phyloP scores from a whole-genome alignment of 1,139 yeast genomes.

The Taphrina wiesneri region DNA sequence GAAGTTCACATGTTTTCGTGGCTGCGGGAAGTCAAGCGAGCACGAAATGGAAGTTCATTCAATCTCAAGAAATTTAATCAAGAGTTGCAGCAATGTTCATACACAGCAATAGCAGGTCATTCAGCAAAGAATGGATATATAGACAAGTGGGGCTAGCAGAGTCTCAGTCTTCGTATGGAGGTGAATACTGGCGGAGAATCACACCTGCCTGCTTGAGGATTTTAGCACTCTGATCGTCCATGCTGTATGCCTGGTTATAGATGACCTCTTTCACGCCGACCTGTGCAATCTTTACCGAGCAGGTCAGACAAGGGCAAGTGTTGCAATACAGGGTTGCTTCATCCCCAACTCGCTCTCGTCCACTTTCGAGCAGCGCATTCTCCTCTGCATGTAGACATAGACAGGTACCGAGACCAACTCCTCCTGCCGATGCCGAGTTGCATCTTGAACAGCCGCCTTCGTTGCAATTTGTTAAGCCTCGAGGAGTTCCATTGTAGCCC shows the following conservation, averaged over 20 bases:
- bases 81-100: no score
- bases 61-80: no score
- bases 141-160: not conserved
- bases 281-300: conserved; percentile 92
- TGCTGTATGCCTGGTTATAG: conserved; percentile 85
- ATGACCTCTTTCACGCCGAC: conserved; percentile 79
- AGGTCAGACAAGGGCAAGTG: conserved; percentile 95
- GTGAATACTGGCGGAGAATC: conserved; percentile 62
- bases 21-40: conserved; percentile 3
- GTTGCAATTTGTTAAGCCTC: conserved; percentile 82
- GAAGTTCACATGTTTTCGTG: conserved; percentile 2
- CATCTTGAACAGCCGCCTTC: conserved; percentile 95
- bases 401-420: conserved; percentile 76
- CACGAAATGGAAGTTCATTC: not conserved
- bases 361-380: conserved; percentile 90
- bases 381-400: conserved; percentile 96
- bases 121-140: no score
- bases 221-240: conserved; percentile 73
- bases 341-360: conserved; percentile 77
- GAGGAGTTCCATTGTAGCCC: conserved; percentile 96
- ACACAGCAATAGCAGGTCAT: no score
- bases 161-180: conserved; percentile 27
- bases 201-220: conserved; percentile 78
- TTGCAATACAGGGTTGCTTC: conserved; percentile 77
- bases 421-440: conserved; percentile 56